These are phyloP conservation scores for Inonotus hispidus DNA, from an alignment of 1,284 basidiomycete genomes.

Conservation along the genomic window DNA sequence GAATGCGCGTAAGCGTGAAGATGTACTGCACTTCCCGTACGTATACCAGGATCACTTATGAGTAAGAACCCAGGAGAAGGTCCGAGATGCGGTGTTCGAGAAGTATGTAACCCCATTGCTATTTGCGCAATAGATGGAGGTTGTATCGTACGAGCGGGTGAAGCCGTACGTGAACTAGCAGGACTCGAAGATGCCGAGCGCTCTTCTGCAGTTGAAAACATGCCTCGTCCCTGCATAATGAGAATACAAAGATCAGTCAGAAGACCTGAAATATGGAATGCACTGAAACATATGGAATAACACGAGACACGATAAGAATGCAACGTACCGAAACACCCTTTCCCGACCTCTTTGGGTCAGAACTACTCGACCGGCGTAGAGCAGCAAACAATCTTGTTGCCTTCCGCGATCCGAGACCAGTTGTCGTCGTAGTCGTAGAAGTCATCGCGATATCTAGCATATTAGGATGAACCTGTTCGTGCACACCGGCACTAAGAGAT, in stretches of 20 bases:
- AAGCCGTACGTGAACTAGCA: neutral
- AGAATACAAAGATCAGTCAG: neutral
- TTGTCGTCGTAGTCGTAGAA: no score
- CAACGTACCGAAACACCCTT: constrained; percentile 7
- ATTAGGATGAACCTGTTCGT: neutral
- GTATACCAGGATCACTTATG: constrained; percentile 1
- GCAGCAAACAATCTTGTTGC: constrained; percentile 8
- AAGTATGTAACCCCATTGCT: constrained; percentile 19
- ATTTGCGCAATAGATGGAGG: constrained; percentile 19
- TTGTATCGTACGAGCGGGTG: neutral
- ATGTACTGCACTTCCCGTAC: neutral
- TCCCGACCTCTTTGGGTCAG: neutral
- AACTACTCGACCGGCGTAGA: constrained; percentile 11
- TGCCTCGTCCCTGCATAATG: constrained; percentile 12
- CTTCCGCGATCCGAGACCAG: constrained; percentile 13
- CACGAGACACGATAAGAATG: neutral
- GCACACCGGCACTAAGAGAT: neutral
- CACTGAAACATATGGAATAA: neutral
- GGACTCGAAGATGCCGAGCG: constrained; percentile 6
- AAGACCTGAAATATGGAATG: neutral
- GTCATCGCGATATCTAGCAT: neutral
- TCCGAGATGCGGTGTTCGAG: constrained; percentile 18
- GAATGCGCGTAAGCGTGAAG: neutral
- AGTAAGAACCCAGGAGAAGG: constrained; percentile 4
- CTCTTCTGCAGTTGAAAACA: constrained; percentile 19